Conservation (phyloP, 176 grass and related monocot species). For the Ensete ventricosum region DNA sequence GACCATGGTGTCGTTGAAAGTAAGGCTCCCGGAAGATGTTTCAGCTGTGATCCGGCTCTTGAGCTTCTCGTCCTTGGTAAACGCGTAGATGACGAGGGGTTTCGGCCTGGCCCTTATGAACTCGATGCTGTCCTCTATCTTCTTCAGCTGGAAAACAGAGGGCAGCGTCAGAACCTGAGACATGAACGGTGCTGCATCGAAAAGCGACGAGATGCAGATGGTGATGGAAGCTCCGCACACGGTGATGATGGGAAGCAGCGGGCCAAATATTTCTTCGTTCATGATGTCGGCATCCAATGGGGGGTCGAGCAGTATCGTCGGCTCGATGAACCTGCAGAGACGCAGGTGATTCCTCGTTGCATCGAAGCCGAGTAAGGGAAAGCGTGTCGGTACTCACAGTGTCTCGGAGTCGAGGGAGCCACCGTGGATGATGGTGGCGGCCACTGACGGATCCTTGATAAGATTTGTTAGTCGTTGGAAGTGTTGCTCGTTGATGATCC, state of each 20-base stretch:
- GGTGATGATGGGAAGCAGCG: conserved; percentile 87
- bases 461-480: conserved; percentile 51
- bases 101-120: conserved; percentile 62
- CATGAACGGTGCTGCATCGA: neutral
- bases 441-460: conserved; percentile 42
- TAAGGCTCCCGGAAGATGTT: conserved; percentile 70
- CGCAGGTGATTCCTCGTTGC: neutral
- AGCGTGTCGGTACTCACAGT: conserved; percentile 26
- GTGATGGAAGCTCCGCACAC: conserved; percentile 12
- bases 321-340: conserved; percentile 59
- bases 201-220: neutral
- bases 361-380: neutral
- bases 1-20: conserved; percentile 70
- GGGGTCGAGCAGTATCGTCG: conserved; percentile 79
- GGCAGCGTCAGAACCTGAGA: neutral
- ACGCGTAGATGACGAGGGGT: conserved; percentile 72
- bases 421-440: conserved; percentile 53
- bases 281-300: conserved; percentile 81
- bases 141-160: conserved; percentile 44
- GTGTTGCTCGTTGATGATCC: conserved; percentile 60
- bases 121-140: conserved; percentile 73
- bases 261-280: conserved; percentile 93
- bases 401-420: conserved; percentile 49
- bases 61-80: conserved; percentile 44
- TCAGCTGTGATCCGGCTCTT: conserved; percentile 46